A percentile compares a stretch with the other conserved stretches of the same genome.
Conservation (phyloP, 2,329 filamentous ascomycete genomes). For the Xylariaceae sp. region DNA sequence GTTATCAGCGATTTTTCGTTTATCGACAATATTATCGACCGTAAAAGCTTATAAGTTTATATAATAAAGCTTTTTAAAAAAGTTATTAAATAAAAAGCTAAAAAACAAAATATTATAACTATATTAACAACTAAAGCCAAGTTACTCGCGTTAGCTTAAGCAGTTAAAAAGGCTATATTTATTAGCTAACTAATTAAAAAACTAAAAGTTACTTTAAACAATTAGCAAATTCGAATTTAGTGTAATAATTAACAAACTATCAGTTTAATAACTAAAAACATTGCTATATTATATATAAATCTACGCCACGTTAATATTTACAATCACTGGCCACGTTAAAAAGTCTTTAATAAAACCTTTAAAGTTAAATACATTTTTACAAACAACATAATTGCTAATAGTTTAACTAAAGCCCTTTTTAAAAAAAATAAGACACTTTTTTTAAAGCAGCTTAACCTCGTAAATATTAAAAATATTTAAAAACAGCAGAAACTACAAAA, state of each 20-base stretch:
- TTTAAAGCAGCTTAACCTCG: neutral
- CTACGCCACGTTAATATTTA: neutral
- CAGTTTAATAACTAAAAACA: neutral
- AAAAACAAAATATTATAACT: neutral
- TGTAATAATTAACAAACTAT: conserved; percentile 1
- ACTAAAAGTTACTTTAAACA: neutral
- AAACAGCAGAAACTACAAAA: neutral
- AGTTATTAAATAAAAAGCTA: neutral
- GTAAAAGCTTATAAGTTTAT: neutral
- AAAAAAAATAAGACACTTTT: neutral
- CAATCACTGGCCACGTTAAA: neutral
- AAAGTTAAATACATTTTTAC: neutral
- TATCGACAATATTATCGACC: neutral
- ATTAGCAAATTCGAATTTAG: neutral
- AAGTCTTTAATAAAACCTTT: neutral
- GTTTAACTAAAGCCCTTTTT: neutral
- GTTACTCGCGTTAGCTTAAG: neutral
- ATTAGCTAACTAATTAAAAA: neutral
- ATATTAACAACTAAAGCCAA: neutral
- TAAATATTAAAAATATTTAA: neutral
- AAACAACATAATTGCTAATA: neutral
- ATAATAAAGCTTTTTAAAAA: neutral
- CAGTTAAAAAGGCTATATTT: neutral
- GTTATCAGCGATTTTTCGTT: neutral
- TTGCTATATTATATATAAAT: neutral